Evolutionary conservation across 345 rosid genomes (phyloP).

Genomic region (Geranium brycei): DNA sequence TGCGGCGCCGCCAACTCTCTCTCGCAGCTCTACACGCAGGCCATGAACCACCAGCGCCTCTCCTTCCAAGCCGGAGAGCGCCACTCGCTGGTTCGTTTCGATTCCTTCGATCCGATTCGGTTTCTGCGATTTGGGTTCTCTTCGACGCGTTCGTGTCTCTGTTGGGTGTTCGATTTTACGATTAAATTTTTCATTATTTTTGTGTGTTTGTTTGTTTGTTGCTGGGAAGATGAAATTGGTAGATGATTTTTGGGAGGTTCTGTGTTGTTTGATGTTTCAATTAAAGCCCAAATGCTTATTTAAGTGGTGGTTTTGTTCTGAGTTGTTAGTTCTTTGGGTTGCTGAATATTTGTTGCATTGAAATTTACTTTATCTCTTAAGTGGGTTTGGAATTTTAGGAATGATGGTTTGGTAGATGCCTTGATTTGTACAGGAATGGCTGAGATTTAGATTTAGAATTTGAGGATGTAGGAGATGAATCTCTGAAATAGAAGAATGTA

Average conservation of each 20-base stretch:
- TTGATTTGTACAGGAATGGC: not conserved
- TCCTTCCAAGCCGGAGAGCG: conserved; percentile 82
- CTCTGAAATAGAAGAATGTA: not conserved
- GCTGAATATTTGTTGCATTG: not conserved
- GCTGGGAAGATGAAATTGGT: not conserved
- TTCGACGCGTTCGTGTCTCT: conserved; percentile 2
- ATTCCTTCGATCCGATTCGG: not conserved
- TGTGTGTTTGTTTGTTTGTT: not conserved
- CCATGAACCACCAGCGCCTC: conserved; percentile 65
- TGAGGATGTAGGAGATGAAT: not conserved
- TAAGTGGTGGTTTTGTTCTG: too few relatives aligned
- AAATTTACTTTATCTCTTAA: too few relatives aligned
- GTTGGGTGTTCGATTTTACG: not conserved
- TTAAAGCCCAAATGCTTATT: too few relatives aligned
- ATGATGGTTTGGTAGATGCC: not conserved
- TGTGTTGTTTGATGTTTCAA: too few relatives aligned
- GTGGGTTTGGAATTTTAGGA: not conserved
- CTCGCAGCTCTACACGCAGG: conserved; percentile 77
- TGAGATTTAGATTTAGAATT: not conserved
- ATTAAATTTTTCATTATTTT: not conserved
- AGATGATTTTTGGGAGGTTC: not conserved
- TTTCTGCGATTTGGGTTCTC: not conserved
- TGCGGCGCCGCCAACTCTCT: conserved; percentile 90
- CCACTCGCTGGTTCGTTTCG: conserved; percentile 36
- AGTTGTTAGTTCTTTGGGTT: not conserved